Percentiles rank a stretch among this genome's conserved stretches.
Conservation (phyloP, 2,329 filamentous ascomycete species). For the Colletotrichum noveboracense region DNA sequence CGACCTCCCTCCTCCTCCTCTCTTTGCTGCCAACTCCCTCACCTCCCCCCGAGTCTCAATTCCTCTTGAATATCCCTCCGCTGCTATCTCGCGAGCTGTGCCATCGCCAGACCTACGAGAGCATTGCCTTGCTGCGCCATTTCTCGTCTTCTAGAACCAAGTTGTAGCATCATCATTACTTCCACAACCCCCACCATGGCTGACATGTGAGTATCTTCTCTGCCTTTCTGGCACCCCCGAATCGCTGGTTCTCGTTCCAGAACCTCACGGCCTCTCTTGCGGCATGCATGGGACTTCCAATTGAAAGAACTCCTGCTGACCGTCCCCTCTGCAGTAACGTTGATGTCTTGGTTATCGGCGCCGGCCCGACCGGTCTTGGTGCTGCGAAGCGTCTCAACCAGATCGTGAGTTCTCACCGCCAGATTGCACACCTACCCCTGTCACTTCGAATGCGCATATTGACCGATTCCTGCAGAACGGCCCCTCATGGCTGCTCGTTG, state of each 20-base stretch:
- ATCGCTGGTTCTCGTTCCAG: not conserved
- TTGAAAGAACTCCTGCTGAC: conserved; percentile 13
- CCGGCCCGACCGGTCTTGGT: conserved; percentile 95
- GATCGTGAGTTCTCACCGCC: conserved; percentile 69
- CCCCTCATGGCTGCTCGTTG: conserved; percentile 95
- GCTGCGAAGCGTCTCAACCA: conserved; percentile 98
- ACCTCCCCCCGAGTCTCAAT: not conserved
- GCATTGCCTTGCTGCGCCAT: not conserved
- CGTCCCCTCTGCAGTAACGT: conserved; percentile 68
- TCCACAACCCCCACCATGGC: conserved; percentile 28
- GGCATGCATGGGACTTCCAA: not conserved
- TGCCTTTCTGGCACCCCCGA: not conserved
- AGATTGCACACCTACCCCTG: conserved; percentile 25
- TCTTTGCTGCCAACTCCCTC: conserved; percentile 2
- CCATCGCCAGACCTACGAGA: not conserved
- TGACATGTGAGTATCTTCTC: conserved; percentile 27
- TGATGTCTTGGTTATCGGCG: conserved; percentile 97
- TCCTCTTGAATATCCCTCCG: not conserved
- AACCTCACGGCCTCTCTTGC: not conserved
- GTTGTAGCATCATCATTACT: not conserved
- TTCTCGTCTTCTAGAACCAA: not conserved
- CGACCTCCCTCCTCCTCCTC: not conserved
- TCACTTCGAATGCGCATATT: conserved; percentile 17
- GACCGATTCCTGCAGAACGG: conserved; percentile 65
- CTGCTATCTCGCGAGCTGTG: not conserved